Evolutionary conservation across 768 basidiomycete species (phyloP), one percentile per base, ranked within the genome.

Genomic region (Agaricus subrufescens): DNA sequence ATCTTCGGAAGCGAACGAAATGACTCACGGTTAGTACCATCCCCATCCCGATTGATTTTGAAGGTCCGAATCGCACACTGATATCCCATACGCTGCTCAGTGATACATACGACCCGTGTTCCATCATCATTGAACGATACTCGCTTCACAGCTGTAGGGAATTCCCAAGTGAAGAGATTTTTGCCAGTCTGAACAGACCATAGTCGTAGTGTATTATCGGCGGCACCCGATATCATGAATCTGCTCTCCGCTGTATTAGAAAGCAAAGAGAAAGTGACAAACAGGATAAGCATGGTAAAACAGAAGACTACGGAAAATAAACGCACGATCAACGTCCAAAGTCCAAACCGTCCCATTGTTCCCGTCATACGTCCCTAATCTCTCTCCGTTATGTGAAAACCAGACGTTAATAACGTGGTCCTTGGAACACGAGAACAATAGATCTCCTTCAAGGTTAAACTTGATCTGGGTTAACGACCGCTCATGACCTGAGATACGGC

Each of bases 271-370:
- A 42, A 46, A 57, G 52, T 26, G 10, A 56, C 37, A 38, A 34
- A 23, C 7, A 34, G 34, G 27, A 46, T 51, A 46, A 25, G 34
- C 27, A 51, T 29, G 43, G 51, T 19, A 25, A 10, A 58, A 34
- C 34, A 42, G 52, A 45, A 27, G 55, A 54, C 38, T 30, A 54
- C 42, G 27, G 53, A 23, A 31, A 57, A 29, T 37, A 43, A 57
- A 76, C 91, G 72, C 72, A 97, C 94, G 86, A 78, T 99, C 97
- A 51, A 93, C 85, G 71, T 96, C 94, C 62, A 95, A 84, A 50
- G 94, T 95, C 97, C 97, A 98, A 27, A 99, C 90, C 0, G 91
- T 80, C 54, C 97, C 97, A 65, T 98, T 99, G 72, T 97, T 86
- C 40, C 94, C 97, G 46, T 91, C 85, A 67, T 97, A 98, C 57